Conservation (phyloP, 2,329 filamentous ascomycete genomes). For the Xylariaceae sp. region DNA sequence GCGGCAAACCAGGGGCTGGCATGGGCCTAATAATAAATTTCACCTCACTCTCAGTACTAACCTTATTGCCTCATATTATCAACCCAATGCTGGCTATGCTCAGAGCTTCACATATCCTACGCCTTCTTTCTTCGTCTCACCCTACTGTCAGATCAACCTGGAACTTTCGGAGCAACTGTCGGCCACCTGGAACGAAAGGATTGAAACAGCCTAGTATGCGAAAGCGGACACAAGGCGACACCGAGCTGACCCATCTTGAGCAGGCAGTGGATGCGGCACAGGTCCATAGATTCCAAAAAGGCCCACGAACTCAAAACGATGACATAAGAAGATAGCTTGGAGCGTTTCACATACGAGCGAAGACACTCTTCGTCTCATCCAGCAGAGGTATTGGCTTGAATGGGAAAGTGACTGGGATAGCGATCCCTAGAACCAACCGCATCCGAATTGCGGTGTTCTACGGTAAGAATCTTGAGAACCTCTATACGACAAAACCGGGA, state of each 20-base stretch:
- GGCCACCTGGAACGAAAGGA: constrained; percentile 14
- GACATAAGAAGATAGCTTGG: constrained; percentile 6
- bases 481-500: background rate
- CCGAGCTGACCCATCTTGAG: constrained; percentile 23
- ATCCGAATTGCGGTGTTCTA: constrained; percentile 10
- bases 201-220: no score
- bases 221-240: no score
- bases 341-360: constrained; percentile 18
- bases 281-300: constrained; percentile 18
- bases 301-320: constrained; percentile 11
- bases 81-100: no score
- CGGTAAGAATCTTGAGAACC: constrained; percentile 4
- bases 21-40: no score
- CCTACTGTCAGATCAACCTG: background rate
- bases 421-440: constrained; percentile 7
- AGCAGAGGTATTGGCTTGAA: constrained; percentile 7
- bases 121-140: constrained; percentile 21
- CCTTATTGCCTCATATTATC: no score
- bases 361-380: constrained; percentile 10
- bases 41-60: no score
- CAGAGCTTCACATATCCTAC: no score
- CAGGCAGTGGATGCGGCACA: no score
- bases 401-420: constrained; percentile 7
- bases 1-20: no score
- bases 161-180: constrained; percentile 8